These are phyloP conservation scores for Coemansia sp. DNA, from an alignment of 192 early-diverging fungal species.

Conservation along the genomic window DNA sequence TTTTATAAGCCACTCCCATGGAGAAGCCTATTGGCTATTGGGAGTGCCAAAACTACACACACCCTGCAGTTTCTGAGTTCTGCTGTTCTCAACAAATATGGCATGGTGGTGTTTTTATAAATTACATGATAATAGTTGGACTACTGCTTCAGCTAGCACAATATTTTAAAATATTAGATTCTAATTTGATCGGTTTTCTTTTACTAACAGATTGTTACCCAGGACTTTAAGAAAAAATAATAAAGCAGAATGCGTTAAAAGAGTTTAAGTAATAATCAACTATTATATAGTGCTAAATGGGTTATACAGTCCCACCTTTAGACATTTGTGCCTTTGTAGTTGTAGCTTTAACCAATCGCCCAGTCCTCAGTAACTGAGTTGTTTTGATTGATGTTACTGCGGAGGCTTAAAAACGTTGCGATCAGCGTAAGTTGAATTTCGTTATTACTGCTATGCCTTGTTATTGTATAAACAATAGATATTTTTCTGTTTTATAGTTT, in stretches of 20 bases:
- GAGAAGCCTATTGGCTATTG: too few species aligned
- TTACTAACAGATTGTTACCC: too few species aligned
- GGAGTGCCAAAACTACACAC: too few species aligned
- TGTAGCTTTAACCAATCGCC: neutral
- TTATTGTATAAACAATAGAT: neutral
- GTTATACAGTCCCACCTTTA: neutral
- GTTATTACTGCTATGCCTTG: neutral
- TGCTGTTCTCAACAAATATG: too few species aligned
- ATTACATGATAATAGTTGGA: too few species aligned
- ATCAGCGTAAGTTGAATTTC: neutral
- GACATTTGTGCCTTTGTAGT: neutral
- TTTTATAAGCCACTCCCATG: too few species aligned
- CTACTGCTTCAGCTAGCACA: too few species aligned
- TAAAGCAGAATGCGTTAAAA: neutral
- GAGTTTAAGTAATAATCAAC: neutral
- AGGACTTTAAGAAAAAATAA: neutral
- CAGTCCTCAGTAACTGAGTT: neutral
- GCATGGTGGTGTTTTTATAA: too few species aligned
- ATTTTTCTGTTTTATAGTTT: neutral
- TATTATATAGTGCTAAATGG: neutral
- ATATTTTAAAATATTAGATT: too few species aligned
- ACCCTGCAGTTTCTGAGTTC: too few species aligned
- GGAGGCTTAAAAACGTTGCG: neutral
- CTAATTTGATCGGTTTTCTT: too few species aligned
- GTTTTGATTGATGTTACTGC: neutral